phyloP scores from a whole-genome alignment of 2,329 filamentous ascomycete genomes.

The Ramichloridium luteum region DNA sequence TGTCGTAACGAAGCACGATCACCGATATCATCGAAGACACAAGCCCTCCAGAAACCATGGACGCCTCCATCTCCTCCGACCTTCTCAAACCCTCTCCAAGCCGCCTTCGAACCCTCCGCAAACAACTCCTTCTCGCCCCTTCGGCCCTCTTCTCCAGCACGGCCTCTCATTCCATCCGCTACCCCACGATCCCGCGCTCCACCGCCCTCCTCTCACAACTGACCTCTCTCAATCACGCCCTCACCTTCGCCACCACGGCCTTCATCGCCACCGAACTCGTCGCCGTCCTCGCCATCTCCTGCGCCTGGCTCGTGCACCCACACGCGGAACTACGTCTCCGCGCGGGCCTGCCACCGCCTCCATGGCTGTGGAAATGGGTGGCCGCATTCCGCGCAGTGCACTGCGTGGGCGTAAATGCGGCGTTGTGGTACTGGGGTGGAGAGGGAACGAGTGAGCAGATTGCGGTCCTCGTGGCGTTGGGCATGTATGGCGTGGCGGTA shows the following conservation, averaged over 20 bases:
- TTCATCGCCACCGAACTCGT: conserved; percentile 1
- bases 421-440: background rate
- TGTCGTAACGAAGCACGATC: too few relatives aligned
- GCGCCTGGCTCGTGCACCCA: background rate
- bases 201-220: background rate
- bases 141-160: background rate
- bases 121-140: background rate
- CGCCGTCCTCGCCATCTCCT: background rate
- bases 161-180: background rate
- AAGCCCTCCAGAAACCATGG: too few relatives aligned
- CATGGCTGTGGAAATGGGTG: background rate
- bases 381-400: background rate
- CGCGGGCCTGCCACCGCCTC: background rate
- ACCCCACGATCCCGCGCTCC: background rate
- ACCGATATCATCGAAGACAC: too few relatives aligned
- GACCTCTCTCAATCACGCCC: background rate
- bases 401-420: background rate
- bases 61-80: background rate
- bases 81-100: background rate
- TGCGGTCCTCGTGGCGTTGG: background rate
- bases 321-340: background rate
- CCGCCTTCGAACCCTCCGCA: background rate
- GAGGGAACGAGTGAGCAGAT: background rate
- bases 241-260: background rate
- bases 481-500: background rate